Percentiles rank a stretch among this genome's conserved stretches.
Conservation (phyloP, 495 filamentous ascomycete species). For the Neurospora sp. region DNA sequence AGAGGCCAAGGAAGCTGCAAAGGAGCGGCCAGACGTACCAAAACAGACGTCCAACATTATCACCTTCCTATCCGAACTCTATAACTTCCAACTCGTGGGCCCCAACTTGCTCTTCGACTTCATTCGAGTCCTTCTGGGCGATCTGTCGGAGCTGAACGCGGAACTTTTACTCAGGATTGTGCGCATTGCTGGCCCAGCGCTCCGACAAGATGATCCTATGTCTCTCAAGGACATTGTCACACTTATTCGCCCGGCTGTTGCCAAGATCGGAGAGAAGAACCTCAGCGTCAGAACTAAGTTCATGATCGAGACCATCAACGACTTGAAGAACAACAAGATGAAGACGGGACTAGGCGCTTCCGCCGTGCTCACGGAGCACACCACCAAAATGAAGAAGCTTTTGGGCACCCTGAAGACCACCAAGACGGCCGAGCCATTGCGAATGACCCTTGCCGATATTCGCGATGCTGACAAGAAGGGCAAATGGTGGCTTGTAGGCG, state of each 20-base stretch:
- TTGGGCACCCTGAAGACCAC: slow-evolving; percentile 64
- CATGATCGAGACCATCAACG: slow-evolving; percentile 95
- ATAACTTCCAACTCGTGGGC: slow-evolving; percentile 83
- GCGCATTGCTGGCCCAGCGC: slow-evolving; percentile 65
- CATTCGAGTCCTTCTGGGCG: slow-evolving; percentile 61
- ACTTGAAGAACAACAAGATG: slow-evolving; percentile 86
- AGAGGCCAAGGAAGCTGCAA: slow-evolving; percentile 29
- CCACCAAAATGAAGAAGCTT: slow-evolving; percentile 73
- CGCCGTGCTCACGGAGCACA: slow-evolving; percentile 60
- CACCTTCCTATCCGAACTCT: slow-evolving; percentile 74
- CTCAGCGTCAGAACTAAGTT: slow-evolving; percentile 88
- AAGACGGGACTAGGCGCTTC: slow-evolving; percentile 59
- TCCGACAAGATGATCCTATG: slow-evolving; percentile 83
- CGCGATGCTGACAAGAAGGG: slow-evolving; percentile 72
- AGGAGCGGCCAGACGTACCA: slow-evolving; percentile 34
- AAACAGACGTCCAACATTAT: slow-evolving; percentile 75
- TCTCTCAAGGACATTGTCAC: slow-evolving; percentile 86
- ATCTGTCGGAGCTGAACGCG: slow-evolving; percentile 80
- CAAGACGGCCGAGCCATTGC: slow-evolving; percentile 70
- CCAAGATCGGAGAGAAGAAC: slow-evolving; percentile 53
- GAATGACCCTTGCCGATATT: slow-evolving; percentile 72
- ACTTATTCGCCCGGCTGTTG: slow-evolving; percentile 61
- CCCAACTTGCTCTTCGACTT: slow-evolving; percentile 82
- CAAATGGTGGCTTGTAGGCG: slow-evolving; percentile 97
- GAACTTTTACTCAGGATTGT: slow-evolving; percentile 83